Base-by-base conservation (phyloP, 495 filamentous ascomycete genomes). In the Paragyromitra xinjiangensis region DNA sequence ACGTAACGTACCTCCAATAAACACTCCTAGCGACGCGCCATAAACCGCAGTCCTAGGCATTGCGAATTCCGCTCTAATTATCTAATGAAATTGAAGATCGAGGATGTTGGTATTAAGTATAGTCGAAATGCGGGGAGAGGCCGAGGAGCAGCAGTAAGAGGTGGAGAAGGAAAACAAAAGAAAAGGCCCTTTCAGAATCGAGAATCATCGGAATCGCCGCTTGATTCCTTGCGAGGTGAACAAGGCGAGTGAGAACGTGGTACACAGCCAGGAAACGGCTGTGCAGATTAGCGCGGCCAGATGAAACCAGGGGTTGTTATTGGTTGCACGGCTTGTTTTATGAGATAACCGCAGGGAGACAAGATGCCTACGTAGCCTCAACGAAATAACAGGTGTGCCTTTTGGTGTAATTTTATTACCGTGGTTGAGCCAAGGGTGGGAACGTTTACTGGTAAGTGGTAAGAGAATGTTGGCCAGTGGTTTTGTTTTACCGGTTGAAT, bases 21-120 rank as follows among this genome's bases (percentile, higher is more conserved):
- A 89, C 64, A 87, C 84, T 22, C 89, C 82, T 63, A 92, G 80
- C 22, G 89, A 88, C 62, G 84, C 84, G 66, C 80, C 82, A 83
- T 92, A 92, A 78, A 92, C 88, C 34, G 83, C 81, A 45, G 77
- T 82, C 55, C 86, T 84, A 70, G 86, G 86, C 87, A 88, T 88
- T 78, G 66, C 81, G 73, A 59, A 69, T 44, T 9, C n/a, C 37
- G 26, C 55, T 59, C 55, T 59, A 37, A 34, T 34, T 62, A n/a
- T 62, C 6, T 39, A 34, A 26, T 58, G 55, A 58, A 58, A 24
- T 24, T 58, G 55, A 58, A 29, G 14, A 55, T 42, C 8, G 34
- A 37, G 7, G 24, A 16, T 56, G 65, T 59, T 69, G 53, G 29
- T 44, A 34, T 42, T 19, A 6, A 16, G 65, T 67, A 55, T 16